These are phyloP conservation scores for Rhodamnia argentea DNA, from an alignment of 345 rosid species.

Conservation along the genomic window DNA sequence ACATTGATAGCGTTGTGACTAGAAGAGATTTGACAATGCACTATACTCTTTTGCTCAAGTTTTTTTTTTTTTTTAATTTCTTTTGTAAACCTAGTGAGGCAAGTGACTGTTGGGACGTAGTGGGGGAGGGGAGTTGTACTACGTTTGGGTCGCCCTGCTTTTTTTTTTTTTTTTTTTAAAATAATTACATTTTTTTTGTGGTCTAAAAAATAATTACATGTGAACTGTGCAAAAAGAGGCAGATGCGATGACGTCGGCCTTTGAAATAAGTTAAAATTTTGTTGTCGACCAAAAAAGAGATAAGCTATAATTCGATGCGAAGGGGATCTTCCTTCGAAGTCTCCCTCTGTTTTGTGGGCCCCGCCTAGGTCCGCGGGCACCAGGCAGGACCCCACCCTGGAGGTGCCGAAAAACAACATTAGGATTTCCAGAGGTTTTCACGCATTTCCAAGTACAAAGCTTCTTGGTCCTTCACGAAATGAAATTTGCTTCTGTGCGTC, in stretches of 20 bases:
- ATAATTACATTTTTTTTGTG: too few species aligned
- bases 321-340: not conserved
- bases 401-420: not conserved
- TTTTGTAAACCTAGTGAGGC: too few species aligned
- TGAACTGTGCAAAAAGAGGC: not conserved
- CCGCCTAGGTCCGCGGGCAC: not conserved
- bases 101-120: too few species aligned
- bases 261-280: not conserved
- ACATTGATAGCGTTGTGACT: not conserved
- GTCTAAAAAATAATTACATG: not conserved
- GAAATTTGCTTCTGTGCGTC: not conserved
- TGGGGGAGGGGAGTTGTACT: too few species aligned
- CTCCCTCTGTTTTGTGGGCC: not conserved
- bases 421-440: not conserved
- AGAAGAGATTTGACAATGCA: not conserved
- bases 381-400: not conserved
- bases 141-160: too few species aligned
- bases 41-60: not conserved
- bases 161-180: too few species aligned
- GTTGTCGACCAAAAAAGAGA: not conserved
- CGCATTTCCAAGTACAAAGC: not conserved
- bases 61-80: not conserved
- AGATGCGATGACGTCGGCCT: not conserved
- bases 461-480: not conserved
- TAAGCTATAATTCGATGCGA: not conserved